Percentiles rank a stretch among this genome's conserved stretches.
Evolutionary conservation across 2,329 filamentous ascomycete species (phyloP).

Genomic region (Colletotrichum sp.): DNA sequence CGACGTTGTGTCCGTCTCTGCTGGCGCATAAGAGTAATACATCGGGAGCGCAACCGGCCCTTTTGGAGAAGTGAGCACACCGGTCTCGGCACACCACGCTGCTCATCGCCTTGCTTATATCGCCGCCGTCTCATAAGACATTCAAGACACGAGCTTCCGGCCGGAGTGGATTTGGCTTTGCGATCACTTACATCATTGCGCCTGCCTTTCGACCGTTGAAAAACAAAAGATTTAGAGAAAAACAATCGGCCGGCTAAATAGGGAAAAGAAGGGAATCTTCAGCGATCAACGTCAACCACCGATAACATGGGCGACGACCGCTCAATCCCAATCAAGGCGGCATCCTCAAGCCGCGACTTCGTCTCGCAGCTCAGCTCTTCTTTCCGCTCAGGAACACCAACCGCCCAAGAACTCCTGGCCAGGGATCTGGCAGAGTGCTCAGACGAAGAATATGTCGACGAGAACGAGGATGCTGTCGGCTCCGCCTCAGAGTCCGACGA

Average conservation of each 20-base stretch:
- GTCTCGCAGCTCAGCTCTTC: conserved; percentile 46
- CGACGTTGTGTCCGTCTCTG: not conserved
- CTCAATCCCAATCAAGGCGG: conserved; percentile 18
- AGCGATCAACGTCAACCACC: not conserved
- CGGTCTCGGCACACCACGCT: conserved; percentile 3
- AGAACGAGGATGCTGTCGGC: conserved; percentile 32
- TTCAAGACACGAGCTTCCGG: not conserved
- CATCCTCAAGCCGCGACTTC: conserved; percentile 24
- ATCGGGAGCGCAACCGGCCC: not conserved
- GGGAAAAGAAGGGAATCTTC: not conserved
- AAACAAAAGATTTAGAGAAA: not conserved
- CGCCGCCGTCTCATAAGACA: not conserved
- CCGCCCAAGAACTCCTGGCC: conserved; percentile 69
- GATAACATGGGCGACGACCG: conserved; percentile 17
- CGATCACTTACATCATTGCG: not conserved
- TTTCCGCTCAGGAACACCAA: conserved; percentile 65
- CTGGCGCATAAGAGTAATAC: not conserved
- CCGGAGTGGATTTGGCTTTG: not conserved
- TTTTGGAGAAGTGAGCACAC: not conserved
- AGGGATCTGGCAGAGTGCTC: conserved; percentile 70
- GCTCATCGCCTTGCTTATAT: not conserved
- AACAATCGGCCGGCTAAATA: not conserved
- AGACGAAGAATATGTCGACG: conserved; percentile 44
- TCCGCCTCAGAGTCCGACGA: conserved; percentile 36
- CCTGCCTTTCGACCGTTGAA: not conserved